Base-by-base conservation (phyloP, 2,329 filamentous ascomycete genomes). In the Ophidiomyces ophidiicola region DNA sequence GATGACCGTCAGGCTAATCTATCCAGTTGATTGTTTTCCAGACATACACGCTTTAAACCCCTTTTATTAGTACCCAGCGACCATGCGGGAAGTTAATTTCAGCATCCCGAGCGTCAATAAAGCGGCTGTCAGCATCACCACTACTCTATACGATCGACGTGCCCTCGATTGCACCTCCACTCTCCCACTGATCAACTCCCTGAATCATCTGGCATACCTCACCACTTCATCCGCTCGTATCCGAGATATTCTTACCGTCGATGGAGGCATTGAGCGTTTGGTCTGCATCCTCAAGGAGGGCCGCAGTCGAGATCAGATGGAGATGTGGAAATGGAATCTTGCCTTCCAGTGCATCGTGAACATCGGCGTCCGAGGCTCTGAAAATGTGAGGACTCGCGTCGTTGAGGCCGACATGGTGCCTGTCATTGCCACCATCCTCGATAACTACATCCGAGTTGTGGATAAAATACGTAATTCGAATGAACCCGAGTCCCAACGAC, bases 281-380 rank as follows among this genome's bases (percentile, higher is more conserved):
- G 84, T 98, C 58, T 94, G 86, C 72, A 94, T 98, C 56, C 75
- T 98, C 61, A 98, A 98, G 64, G 85, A 94, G 63, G 90, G 90
- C 47, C 75, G 90, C 57, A 94, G 84, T 66, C 92, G 87, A 63
- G 88, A 98, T 60, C 81, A 94, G 78, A 94, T 96, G 88, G 88
- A 94, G 61, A 94, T 94, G 83, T 98, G 90, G 90, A 96, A 96
- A 65, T 98, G 90, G 90, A 98, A 94, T 57, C 72, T 98, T 46
- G 90, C 90, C 38, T 98, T 98, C 61, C 90, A 96, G 63, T 98
- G 90, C 61, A 87, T 96, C 48, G 90, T 98, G 58, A 98, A 98
- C 62, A 96, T 98, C 56, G 90, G 90, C 42, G 88, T 98, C 44
- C 77, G 90, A 50, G 90, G 90, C 44, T 94, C 90, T 8, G 90